A percentile compares a stretch with the other conserved stretches of the same genome.
Evolutionary conservation across 2,329 filamentous ascomycete genomes (phyloP).

Genomic region (Esteya vermicola): DNA sequence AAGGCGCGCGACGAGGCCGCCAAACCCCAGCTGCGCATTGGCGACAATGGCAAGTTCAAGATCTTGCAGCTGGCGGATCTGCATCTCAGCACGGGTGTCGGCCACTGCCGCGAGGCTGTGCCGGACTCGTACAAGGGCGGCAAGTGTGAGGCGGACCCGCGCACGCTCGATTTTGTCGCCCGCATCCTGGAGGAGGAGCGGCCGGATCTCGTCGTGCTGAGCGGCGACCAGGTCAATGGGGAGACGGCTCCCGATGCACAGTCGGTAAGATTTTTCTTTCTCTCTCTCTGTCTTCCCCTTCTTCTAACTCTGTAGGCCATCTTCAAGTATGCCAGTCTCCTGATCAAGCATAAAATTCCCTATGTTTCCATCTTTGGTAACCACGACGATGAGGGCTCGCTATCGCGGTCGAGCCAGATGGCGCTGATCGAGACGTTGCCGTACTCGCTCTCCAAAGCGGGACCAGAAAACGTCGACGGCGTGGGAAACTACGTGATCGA

Average conservation of each 20-base stretch:
- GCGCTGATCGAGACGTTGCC: slow-evolving; percentile 71
- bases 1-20: slow-evolving; percentile 19
- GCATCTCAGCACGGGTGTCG: slow-evolving; percentile 82
- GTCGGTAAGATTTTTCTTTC: slow-evolving; percentile 38
- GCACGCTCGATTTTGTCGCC: slow-evolving; percentile 80
- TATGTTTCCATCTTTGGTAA: slow-evolving; percentile 93
- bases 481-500: slow-evolving; percentile 94
- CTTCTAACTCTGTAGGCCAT: too few relatives aligned
- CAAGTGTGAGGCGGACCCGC: slow-evolving; percentile 78
- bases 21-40: slow-evolving; percentile 63
- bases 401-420: slow-evolving; percentile 71
- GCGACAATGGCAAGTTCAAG: slow-evolving; percentile 87
- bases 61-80: slow-evolving; percentile 94
- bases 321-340: slow-evolving; percentile 78
- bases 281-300: too few relatives aligned
- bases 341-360: slow-evolving; percentile 78
- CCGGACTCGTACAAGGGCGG: slow-evolving; percentile 58
- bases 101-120: slow-evolving; percentile 72
- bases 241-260: slow-evolving; percentile 85
- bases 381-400: slow-evolving; percentile 82
- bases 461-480: slow-evolving; percentile 72
- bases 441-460: slow-evolving; percentile 74
- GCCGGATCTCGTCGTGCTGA: slow-evolving; percentile 81
- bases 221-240: slow-evolving; percentile 90
- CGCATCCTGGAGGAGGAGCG: slow-evolving; percentile 81